Evolutionary conservation across 2,329 filamentous ascomycete genomes (phyloP).

Genomic region (Macrophomina phaseolina): DNA sequence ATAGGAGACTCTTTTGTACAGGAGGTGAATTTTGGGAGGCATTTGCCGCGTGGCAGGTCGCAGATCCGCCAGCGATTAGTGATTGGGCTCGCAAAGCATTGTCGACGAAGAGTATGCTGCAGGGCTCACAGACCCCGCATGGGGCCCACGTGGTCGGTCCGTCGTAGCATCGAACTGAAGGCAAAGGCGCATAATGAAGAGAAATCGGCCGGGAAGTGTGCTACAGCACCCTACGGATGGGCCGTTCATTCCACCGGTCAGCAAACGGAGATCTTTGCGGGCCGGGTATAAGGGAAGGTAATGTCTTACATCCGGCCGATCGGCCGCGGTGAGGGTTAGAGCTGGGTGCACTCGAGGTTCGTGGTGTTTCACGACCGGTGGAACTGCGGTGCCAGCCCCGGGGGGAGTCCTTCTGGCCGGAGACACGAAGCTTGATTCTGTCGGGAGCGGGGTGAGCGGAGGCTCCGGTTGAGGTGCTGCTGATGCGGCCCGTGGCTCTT

Average conservation of each 20-base stretch:
- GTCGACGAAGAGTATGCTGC: neutral
- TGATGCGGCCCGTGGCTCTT: neutral
- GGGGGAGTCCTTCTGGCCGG: too few relatives aligned
- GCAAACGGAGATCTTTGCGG: neutral
- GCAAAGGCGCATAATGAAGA: too few relatives aligned
- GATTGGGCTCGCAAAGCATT: neutral
- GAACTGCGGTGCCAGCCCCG: neutral
- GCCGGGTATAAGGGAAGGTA: neutral
- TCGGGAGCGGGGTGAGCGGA: neutral
- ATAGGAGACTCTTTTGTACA: neutral
- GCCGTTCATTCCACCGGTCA: neutral
- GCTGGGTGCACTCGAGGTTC: neutral
- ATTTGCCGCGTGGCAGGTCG: too few relatives aligned
- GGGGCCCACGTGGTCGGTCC: too few relatives aligned
- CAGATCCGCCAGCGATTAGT: neutral
- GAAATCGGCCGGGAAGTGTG: too few relatives aligned
- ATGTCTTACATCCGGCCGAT: conserved; percentile 11
- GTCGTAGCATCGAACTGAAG: too few relatives aligned
- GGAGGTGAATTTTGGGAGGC: too few relatives aligned
- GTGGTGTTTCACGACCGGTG: conserved; percentile 3
- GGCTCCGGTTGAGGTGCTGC: neutral
- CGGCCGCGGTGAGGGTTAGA: conserved; percentile 1
- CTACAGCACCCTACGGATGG: neutral
- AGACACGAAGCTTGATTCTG: neutral
- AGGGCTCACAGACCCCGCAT: too few relatives aligned